Evolutionary conservation across 371 early-diverging fungal species (phyloP).

Genomic region (Apophysomyces ossiformis): DNA sequence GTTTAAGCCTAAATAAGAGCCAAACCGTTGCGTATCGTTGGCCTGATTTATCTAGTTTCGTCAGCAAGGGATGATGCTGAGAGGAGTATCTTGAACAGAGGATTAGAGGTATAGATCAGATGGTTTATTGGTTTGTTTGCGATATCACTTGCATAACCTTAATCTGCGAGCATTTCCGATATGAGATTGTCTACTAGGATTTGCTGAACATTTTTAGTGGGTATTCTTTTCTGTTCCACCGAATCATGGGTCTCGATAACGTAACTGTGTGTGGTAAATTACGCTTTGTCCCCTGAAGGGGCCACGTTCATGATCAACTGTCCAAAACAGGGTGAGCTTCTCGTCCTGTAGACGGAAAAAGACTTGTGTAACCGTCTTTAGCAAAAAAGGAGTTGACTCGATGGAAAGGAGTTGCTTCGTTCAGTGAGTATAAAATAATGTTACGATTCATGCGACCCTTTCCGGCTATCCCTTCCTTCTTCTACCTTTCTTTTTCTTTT

Average conservation of each 20-base stretch:
- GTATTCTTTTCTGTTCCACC: not conserved
- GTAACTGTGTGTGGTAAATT: not conserved
- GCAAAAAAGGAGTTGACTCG: slow-evolving; percentile 1
- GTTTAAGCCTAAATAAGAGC: too few relatives aligned
- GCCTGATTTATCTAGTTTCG: too few relatives aligned
- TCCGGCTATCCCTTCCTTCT: slow-evolving; percentile 4
- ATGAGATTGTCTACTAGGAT: too few relatives aligned
- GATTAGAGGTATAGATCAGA: too few relatives aligned
- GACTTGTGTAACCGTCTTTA: slow-evolving; percentile 1
- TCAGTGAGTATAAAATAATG: not conserved
- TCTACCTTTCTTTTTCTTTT: not conserved
- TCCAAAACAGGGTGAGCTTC: not conserved
- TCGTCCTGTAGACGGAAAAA: not conserved
- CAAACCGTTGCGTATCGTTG: too few relatives aligned
- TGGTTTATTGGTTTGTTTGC: too few relatives aligned
- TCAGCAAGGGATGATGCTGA: too few relatives aligned
- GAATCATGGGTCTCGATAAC: not conserved
- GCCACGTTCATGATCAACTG: not conserved
- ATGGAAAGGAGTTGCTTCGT: slow-evolving; percentile 4
- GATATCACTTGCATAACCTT: too few relatives aligned
- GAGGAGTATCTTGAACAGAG: too few relatives aligned
- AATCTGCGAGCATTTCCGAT: too few relatives aligned
- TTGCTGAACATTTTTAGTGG: too few relatives aligned
- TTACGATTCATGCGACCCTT: not conserved
- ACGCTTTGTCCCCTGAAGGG: not conserved